Percentiles rank a stretch among this genome's conserved stretches.
phyloP scores from a whole-genome alignment of 768 basidiomycete genomes.

The Mycena maculata region DNA sequence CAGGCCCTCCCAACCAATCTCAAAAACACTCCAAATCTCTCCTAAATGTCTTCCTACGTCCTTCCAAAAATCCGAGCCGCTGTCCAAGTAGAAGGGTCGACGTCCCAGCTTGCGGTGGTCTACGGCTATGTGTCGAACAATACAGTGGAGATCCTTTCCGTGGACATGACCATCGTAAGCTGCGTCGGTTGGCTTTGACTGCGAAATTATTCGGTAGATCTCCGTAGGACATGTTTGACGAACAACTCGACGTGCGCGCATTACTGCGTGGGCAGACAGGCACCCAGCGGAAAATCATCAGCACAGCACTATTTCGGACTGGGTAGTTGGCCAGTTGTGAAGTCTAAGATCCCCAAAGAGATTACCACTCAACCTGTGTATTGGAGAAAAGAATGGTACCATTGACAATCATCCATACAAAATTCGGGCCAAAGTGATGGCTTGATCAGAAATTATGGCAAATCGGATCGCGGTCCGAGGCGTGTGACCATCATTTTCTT shows the following conservation, averaged over 20 bases:
- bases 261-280: slow-evolving; percentile 41
- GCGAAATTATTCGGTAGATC: slow-evolving; percentile 47
- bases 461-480: too few species aligned
- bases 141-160: slow-evolving; percentile 31
- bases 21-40: not conserved
- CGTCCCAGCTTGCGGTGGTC: slow-evolving; percentile 32
- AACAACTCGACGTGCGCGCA: slow-evolving; percentile 48
- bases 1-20: slow-evolving; percentile 27
- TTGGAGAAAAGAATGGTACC: too few species aligned
- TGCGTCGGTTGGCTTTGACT: slow-evolving; percentile 49
- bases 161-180: slow-evolving; percentile 38
- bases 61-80: slow-evolving; percentile 24
- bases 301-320: too few species aligned
- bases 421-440: too few species aligned
- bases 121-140: slow-evolving; percentile 34
- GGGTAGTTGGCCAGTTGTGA: too few species aligned
- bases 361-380: too few species aligned
- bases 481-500: too few species aligned
- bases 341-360: too few species aligned
- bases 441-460: too few species aligned
- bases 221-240: slow-evolving; percentile 47
- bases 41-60: slow-evolving; percentile 36
- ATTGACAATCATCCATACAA: too few species aligned
- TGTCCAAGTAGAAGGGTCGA: slow-evolving; percentile 24
- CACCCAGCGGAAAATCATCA: slow-evolving; percentile 40